These are phyloP conservation scores for Yarrowia divulgata DNA, from an alignment of 805 yeast species.

Conservation along the genomic window DNA sequence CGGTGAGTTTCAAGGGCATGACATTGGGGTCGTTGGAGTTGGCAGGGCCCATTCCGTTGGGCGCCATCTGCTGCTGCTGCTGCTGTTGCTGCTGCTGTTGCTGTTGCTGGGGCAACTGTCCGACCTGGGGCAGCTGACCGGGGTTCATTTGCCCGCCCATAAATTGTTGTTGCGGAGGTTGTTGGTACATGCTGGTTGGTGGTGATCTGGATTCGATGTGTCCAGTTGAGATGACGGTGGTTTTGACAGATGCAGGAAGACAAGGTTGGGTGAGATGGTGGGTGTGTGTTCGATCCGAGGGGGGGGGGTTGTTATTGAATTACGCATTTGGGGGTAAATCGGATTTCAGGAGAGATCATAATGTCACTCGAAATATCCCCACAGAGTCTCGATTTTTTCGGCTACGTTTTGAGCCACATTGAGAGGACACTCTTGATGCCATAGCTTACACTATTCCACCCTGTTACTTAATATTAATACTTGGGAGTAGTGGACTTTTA, in stretches of 20 bases:
- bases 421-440: too few species aligned
- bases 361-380: too few species aligned
- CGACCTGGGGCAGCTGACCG: too few species aligned
- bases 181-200: slow-evolving; percentile 4
- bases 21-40: slow-evolving; percentile 23
- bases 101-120: not conserved
- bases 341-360: too few species aligned
- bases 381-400: too few species aligned
- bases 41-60: slow-evolving; percentile 15
- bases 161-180: slow-evolving; percentile 19
- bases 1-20: slow-evolving; percentile 35
- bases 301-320: too few species aligned
- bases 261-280: not conserved
- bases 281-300: not conserved
- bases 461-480: not conserved
- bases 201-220: not conserved
- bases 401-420: too few species aligned
- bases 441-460: not conserved
- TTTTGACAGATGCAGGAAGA: too few species aligned
- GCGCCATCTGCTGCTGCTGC: not conserved
- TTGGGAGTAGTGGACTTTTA: not conserved
- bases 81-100: too few species aligned
- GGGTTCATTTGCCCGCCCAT: not conserved
- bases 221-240: not conserved
- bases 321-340: not conserved